Percentiles rank a stretch among this genome's conserved stretches.
Evolutionary conservation across 768 basidiomycete species (phyloP).

Genomic region (Xerocomellus intermedius): DNA sequence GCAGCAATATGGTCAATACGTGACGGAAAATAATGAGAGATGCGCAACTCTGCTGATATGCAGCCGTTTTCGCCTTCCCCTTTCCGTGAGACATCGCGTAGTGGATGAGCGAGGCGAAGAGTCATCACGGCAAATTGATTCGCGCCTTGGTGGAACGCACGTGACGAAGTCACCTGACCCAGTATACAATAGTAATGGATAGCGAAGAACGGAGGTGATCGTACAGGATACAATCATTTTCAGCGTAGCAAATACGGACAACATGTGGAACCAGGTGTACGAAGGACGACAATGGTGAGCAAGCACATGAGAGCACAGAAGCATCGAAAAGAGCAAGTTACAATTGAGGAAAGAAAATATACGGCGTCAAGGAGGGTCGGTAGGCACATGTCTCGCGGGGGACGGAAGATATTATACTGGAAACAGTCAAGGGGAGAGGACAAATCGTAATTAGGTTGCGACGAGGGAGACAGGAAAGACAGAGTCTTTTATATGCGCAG

Average conservation of each 20-base stretch:
- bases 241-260: slow-evolving; percentile 28
- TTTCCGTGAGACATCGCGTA: slow-evolving; percentile 20
- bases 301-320: slow-evolving; percentile 29
- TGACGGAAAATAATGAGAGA: neutral
- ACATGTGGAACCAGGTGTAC: slow-evolving; percentile 27
- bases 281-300: slow-evolving; percentile 15
- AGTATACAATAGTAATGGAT: no score
- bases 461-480: slow-evolving; percentile 3
- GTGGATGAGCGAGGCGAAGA: neutral
- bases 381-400: slow-evolving; percentile 30
- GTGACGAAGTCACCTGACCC: slow-evolving; percentile 22
- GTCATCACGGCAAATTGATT: neutral
- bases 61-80: slow-evolving; percentile 10
- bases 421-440: slow-evolving; percentile 3
- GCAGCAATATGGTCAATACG: neutral
- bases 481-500: slow-evolving; percentile 19
- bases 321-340: slow-evolving; percentile 24
- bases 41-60: slow-evolving; percentile 23
- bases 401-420: slow-evolving; percentile 21
- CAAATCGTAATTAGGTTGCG: slow-evolving; percentile 21
- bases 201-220: no score
- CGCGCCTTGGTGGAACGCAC: neutral
- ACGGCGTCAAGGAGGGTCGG: slow-evolving; percentile 17
- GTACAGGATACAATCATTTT: slow-evolving; percentile 34
- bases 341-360: slow-evolving; percentile 7